Base-by-base conservation (phyloP, 129 eudicot genomes). In the Arctium minus region DNA sequence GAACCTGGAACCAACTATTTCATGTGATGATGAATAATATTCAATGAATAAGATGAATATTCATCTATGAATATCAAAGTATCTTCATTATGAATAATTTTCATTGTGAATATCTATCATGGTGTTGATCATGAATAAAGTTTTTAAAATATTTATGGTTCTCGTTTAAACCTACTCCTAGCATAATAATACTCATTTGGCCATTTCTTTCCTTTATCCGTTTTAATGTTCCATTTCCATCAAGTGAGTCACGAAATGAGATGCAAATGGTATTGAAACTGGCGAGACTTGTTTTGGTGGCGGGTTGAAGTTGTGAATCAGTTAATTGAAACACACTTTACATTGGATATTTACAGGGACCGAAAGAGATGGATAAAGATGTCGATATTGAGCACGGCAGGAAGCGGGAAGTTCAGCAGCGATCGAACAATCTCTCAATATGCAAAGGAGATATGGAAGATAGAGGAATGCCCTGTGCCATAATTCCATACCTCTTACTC, bases 311-410 rank as follows among this genome's bases (percentile, higher is more conserved):
- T 46, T 46, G 3, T 29, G 64, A 77, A 32, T 35, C 1, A 77
- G 38, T 11, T 12, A 46, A 46, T 46, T 46, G 56, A 46, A 10
- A 46, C 38, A 33, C 64, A 7, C 4, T 13, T 68, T 17, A 39
- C 40, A 2, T 22, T 38, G 35, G 74, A n/a, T 40, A 29, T 22
- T 76, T 79, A 30, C 89, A 96, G 99, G 98, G 99, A 96, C 85
- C 82, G 91, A 81, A 96, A 96, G 85, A 90, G 89, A 81, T 96
- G 99, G 99, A 91, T 78, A 65, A 90, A 90, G 90, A 96, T 96
- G 99, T 96, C 99, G 18, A 96, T 96, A 70, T 73, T 96, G 65
- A 96, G 99, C 92, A 96, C 99, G 7, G 97, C 98, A 13, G 99
- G 99, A 72, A 92, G 99, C 77, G 99, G 99, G 69, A 93, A 96